Percentiles rank a stretch among this genome's conserved stretches.
phyloP scores from a whole-genome alignment of 2,329 filamentous ascomycete genomes.

The Aspergillus sp. region DNA sequence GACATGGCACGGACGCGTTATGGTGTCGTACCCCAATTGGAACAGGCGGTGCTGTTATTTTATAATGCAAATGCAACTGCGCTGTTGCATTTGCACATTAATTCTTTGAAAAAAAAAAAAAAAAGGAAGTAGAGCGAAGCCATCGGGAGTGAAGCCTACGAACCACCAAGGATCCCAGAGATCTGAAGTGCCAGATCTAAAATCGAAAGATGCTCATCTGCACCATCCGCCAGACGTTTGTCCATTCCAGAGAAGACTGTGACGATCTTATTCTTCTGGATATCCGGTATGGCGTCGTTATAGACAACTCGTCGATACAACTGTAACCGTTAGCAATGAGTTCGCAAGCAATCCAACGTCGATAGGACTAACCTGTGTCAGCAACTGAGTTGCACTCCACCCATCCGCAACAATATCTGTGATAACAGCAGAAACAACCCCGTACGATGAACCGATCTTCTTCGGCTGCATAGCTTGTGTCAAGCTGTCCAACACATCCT shows the following conservation, averaged over 20 bases:
- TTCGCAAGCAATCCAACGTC: neutral
- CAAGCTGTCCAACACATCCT: constrained; percentile 62
- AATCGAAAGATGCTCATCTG: constrained; percentile 89
- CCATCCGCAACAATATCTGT: constrained; percentile 92
- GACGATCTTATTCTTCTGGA: constrained; percentile 85
- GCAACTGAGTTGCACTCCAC: constrained; percentile 87
- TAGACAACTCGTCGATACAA: constrained; percentile 70
- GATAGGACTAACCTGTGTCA: constrained; percentile 58
- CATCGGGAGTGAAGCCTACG: neutral
- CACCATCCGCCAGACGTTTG: constrained; percentile 87
- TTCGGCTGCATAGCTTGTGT: constrained; percentile 69
- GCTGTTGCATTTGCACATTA: too few relatives aligned
- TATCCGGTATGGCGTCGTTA: constrained; percentile 75
- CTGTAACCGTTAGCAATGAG: constrained; percentile 9
- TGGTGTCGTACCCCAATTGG: too few relatives aligned
- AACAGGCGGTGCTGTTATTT: neutral
- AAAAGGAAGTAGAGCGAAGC: too few relatives aligned
- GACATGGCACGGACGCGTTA: too few relatives aligned
- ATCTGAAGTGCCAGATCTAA: constrained; percentile 78
- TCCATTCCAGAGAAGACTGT: constrained; percentile 88
- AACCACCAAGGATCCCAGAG: constrained; percentile 57
- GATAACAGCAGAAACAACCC: constrained; percentile 68
- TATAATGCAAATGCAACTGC: neutral
- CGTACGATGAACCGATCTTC: constrained; percentile 59
- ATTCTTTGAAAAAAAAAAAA: too few relatives aligned